A percentile compares a stretch with the other conserved stretches of the same genome.
These are phyloP conservation scores for Xerocomus brunneocitrinus DNA, from an alignment of 768 basidiomycete species.

Conservation along the genomic window DNA sequence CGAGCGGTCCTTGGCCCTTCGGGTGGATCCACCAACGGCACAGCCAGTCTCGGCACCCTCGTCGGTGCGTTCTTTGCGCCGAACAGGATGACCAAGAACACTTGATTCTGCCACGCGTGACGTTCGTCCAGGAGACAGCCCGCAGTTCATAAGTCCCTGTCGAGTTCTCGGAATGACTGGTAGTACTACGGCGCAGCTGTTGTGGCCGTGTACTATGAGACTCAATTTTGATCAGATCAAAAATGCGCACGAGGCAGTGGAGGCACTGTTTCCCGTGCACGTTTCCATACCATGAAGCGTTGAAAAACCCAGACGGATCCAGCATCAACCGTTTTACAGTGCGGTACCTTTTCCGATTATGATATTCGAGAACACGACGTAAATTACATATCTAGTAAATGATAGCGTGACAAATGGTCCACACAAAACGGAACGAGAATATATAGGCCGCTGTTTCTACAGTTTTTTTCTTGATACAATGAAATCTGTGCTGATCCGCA, in stretches of 20 bases:
- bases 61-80: conserved; percentile 8
- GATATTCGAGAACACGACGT: conserved; percentile 13
- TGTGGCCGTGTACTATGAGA: not conserved
- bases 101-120: not conserved
- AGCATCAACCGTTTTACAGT: not conserved
- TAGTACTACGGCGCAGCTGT: not conserved
- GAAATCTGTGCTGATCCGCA: conserved; percentile 3
- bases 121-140: not conserved
- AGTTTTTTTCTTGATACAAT: conserved; percentile 9
- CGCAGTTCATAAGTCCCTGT: not conserved
- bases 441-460: not conserved
- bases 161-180: not conserved
- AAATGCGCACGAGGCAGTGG: not conserved
- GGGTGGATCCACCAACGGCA: conserved; percentile 5
- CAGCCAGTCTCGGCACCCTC: conserved; percentile 5
- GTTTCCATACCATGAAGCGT: not conserved
- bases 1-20: conserved; percentile 2
- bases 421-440: conserved; percentile 21
- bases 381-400: conserved; percentile 30
- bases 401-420: conserved; percentile 24
- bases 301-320: not conserved
- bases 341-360: conserved; percentile 1
- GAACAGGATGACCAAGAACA: conserved; percentile 1
- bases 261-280: not conserved
- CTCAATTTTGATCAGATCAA: not conserved